These are phyloP conservation scores for Elsinoe batatas DNA, from an alignment of 2,329 filamentous ascomycete genomes.

Conservation along the genomic window DNA sequence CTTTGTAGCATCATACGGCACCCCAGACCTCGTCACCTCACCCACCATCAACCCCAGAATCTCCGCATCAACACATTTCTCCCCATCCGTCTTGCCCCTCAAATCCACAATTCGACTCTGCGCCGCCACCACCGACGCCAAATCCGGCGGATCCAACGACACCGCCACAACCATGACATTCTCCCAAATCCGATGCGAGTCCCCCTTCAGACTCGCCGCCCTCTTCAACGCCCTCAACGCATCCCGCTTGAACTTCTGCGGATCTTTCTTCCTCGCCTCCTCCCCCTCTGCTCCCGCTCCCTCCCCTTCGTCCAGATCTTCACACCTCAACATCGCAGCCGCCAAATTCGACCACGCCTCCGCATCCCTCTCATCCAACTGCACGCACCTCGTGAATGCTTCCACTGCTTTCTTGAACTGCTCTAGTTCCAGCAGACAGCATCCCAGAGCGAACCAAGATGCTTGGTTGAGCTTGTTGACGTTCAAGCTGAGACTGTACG, in stretches of 20 bases:
- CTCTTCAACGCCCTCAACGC: constrained; percentile 78
- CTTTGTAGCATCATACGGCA: constrained; percentile 33
- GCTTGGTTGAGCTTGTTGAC: constrained; percentile 74
- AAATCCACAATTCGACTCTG: constrained; percentile 67
- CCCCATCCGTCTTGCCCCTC: constrained; percentile 54
- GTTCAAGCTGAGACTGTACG: constrained; percentile 66
- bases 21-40: constrained; percentile 50
- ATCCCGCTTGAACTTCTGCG: constrained; percentile 56
- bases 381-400: constrained; percentile 73
- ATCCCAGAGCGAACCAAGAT: constrained; percentile 84
- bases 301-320: constrained; percentile 10
- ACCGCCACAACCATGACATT: constrained; percentile 84
- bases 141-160: constrained; percentile 63
- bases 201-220: constrained; percentile 70
- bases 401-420: constrained; percentile 71
- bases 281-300: constrained; percentile 23
- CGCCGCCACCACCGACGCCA: constrained; percentile 65
- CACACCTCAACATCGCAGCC: constrained; percentile 54
- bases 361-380: constrained; percentile 77
- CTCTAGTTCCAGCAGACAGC: constrained; percentile 69
- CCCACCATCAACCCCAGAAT: constrained; percentile 63
- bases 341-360: constrained; percentile 94
- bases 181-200: constrained; percentile 91
- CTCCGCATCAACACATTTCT: constrained; percentile 66
- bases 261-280: constrained; percentile 34